phyloP scores from a whole-genome alignment of 306 rosid genomes.

The Citrullus colocynthis region DNA sequence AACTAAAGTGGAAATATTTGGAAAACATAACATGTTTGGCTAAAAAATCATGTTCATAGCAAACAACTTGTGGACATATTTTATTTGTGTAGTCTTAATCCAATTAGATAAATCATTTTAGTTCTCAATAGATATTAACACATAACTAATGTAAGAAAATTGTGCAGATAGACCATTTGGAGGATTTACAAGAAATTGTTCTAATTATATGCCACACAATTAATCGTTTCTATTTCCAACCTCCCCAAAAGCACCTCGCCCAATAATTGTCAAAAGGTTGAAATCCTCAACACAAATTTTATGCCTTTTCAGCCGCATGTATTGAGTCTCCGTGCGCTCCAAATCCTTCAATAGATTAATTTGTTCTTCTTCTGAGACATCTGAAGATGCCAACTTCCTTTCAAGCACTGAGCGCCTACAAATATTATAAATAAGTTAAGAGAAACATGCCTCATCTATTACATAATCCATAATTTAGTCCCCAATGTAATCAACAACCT shows the following conservation, averaged over 20 bases:
- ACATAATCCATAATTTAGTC: neutral
- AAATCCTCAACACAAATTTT: conserved; percentile 86
- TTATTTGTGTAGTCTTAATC: neutral
- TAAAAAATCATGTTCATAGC: neutral
- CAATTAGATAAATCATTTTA: neutral
- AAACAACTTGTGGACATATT: neutral
- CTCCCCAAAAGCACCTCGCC: conserved; percentile 98
- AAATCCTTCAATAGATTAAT: conserved; percentile 61
- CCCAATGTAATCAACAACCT: neutral
- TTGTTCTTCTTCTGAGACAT: conserved; percentile 76
- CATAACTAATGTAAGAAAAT: neutral
- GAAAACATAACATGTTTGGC: neutral
- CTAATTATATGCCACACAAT: neutral
- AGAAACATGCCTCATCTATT: neutral
- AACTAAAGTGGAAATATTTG: conserved; percentile 2
- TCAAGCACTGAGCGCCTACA: conserved; percentile 72
- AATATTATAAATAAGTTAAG: conserved; percentile 13
- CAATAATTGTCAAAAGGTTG: conserved; percentile 74
- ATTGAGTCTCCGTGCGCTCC: conserved; percentile 81
- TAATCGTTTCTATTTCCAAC: conserved; percentile 26
- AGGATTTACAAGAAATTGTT: neutral
- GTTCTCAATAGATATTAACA: neutral
- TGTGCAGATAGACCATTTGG: neutral
- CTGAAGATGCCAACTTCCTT: conserved; percentile 52
- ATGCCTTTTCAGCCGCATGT: conserved; percentile 70